Evolutionary conservation across 2,329 filamentous ascomycete species (phyloP), one percentile per base, ranked within the genome.

Genomic region (Xylariaceae sp.): DNA sequence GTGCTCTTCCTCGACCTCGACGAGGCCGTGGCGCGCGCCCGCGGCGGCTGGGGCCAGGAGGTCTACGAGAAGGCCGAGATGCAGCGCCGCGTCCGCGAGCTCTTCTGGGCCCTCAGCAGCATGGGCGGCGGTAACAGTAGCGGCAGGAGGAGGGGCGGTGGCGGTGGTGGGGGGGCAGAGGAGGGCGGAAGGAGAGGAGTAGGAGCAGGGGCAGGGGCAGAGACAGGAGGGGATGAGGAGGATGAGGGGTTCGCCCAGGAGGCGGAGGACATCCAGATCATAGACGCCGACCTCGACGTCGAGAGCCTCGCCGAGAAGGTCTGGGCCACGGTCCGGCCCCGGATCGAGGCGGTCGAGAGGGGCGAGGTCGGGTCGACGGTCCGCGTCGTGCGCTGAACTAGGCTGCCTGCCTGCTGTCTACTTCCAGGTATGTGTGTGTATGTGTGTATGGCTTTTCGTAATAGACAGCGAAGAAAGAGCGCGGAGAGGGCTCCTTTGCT

Each of bases 11-110:
- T 98, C 19, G 85, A 92, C 52, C 73, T 96, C 32, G 76, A 80
- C 5, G 75, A 85, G 22, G 74, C 78, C 31, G 73, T 79, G 39
- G 88, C 88, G 8, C 75, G 74, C 19, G 70, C 71, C 47, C 70
- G 92, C 13, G 88, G 87, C n/a, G 90, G 87, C 0, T 98, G 81
- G 67, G 92, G 92, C 1, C 74, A 71, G 13, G 92, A 98, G 67
- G 71, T 85, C 42, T 98, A 96, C 53, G 92, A 98, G 64, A 82
- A 77, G 55, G 74, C 72, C 39, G 77, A 80, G 51, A 84, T 94
- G 76, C 92, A 98, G 63, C 67, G 71, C 39, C 72, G 77, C 8
- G 92, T 96, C 11, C 66, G 85, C 14, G 72, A 79, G 41, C 56
- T 93, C 31, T 95, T 94, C 57, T 71, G 68, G 62, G 68, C 63